Evolutionary conservation across 1,139 yeast species (phyloP), one percentile per base, ranked within the genome.

Genomic region (Pichiaceae sp.): DNA sequence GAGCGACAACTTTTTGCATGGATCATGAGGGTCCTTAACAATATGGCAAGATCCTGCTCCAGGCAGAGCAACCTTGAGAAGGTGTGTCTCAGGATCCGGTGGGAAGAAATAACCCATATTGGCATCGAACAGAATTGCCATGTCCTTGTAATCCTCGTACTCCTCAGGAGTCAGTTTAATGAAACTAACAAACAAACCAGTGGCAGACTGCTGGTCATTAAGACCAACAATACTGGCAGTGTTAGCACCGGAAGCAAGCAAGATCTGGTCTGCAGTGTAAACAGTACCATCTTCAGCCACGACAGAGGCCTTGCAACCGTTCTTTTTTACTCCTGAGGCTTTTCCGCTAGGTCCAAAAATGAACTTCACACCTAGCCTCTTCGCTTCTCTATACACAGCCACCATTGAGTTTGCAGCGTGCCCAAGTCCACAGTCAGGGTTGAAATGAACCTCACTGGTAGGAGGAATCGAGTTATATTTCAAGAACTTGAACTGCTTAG

Each of bases 21-120:
- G 36, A 3, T 49, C 45, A 43, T 56, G 54, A 2, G 62, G 61
- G 41, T 56, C 45, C 0, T 17, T 8, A 12, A 57, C 50, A 16
- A 40, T 40, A 41, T 60, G 56, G 11, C 54, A 49, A 5, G 62
- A 57, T 27, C 67, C 70, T 8, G 61, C 48, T 18, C 59, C 63
- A 1, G 66, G 62, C 31, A 63, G 46, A 6, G 63, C 70, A 38
- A 67, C 54, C 42, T 70, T 70, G 35, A 68, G 35, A 4, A 52
- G 41, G 26, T 50, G 53, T 1, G 64, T 60, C 2, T 53, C 60
- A 3, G 56, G 55, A 43, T 69, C 75, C 6, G 71, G 70, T 4
- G 70, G 69, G 48, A 68, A 68, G 46, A 68, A 68, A 47, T 69
- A 71, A 0, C 77, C 77, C 43, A 59, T 49, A 37, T 66, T 68